Evolutionary conservation across 768 basidiomycete genomes (phyloP).

Genomic region (Pleurotus ostreatus): DNA sequence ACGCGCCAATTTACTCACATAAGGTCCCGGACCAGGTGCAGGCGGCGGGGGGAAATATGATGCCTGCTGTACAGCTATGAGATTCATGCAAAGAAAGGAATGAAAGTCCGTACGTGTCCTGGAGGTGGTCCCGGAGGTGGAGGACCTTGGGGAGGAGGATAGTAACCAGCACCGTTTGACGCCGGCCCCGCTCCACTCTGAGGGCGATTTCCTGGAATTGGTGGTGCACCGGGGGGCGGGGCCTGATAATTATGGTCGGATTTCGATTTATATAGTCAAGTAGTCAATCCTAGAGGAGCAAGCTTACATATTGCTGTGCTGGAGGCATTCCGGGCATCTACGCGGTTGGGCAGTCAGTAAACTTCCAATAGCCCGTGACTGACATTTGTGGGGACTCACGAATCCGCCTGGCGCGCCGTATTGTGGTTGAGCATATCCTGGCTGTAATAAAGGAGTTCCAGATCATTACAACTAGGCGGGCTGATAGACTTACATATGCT

Average conservation of each 20-base stretch:
- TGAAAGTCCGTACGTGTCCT: too few species aligned
- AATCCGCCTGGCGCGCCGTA: neutral
- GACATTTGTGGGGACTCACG: neutral
- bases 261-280: too few species aligned
- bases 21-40: neutral
- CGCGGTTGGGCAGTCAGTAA: too few species aligned
- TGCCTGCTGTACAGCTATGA: neutral
- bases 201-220: slow-evolving; percentile 2
- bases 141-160: neutral
- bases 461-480: too few species aligned
- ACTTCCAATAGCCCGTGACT: neutral
- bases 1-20: neutral
- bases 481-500: neutral
- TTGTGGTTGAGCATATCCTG: neutral
- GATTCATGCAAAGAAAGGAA: neutral
- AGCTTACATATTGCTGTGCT: neutral
- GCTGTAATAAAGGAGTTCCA: neutral
- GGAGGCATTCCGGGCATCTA: too few species aligned
- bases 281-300: too few species aligned
- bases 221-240: neutral
- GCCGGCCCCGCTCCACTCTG: neutral
- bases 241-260: too few species aligned
- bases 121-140: neutral
- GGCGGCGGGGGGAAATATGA: neutral
- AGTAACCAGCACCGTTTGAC: neutral